phyloP scores from a whole-genome alignment of 2,329 filamentous ascomycete genomes.

The Amylocarpus encephaloides region DNA sequence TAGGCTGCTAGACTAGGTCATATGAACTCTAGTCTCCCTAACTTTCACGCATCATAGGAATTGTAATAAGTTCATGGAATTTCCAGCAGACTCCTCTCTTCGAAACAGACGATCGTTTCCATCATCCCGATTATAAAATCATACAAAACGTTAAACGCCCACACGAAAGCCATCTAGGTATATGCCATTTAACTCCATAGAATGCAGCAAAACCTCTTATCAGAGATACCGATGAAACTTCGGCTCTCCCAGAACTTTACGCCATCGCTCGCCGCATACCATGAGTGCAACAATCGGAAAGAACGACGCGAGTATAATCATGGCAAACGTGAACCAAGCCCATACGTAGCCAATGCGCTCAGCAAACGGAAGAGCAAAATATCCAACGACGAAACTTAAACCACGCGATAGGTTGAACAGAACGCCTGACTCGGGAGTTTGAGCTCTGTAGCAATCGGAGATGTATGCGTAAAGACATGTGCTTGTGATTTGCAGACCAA shows the following conservation, averaged over 20 bases:
- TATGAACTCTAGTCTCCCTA: no score
- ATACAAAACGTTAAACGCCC: no score
- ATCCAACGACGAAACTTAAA: slow-evolving; percentile 25
- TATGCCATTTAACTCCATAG: no score
- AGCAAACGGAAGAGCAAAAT: slow-evolving; percentile 24
- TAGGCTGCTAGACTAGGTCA: no score
- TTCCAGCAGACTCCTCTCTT: no score
- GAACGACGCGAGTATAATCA: slow-evolving; percentile 21
- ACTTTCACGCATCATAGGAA: no score
- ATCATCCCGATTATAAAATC: no score
- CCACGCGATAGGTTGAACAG: slow-evolving; percentile 26
- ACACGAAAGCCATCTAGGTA: no score
- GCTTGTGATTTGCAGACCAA: slow-evolving; percentile 26
- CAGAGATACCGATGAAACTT: slow-evolving; percentile 22
- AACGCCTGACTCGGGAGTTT: slow-evolving; percentile 25
- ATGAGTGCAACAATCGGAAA: slow-evolving; percentile 22
- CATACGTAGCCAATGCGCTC: slow-evolving; percentile 17
- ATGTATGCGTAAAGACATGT: slow-evolving; percentile 28
- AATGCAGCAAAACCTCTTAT: not conserved
- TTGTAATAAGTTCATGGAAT: no score
- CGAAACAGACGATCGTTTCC: no score
- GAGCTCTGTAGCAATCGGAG: slow-evolving; percentile 26
- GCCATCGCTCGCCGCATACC: slow-evolving; percentile 25
- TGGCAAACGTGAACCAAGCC: slow-evolving; percentile 26
- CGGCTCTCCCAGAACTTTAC: slow-evolving; percentile 17